Evolutionary conservation across 768 basidiomycete species (phyloP).

Genomic region (Steccherinum ochraceum): DNA sequence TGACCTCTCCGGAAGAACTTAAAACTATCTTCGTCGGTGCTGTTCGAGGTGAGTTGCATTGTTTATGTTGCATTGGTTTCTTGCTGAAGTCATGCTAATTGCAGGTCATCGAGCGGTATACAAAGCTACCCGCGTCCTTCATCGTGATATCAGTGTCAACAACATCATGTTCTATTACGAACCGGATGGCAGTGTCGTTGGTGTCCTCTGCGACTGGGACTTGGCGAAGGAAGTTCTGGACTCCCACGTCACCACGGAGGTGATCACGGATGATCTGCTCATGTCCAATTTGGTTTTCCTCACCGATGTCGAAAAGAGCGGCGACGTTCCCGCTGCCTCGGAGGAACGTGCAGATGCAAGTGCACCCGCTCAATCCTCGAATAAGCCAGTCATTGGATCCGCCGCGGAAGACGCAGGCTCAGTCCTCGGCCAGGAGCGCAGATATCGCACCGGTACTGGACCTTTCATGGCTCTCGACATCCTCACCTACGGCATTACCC

Average conservation of each 20-base stretch:
- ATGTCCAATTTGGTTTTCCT: too few species aligned
- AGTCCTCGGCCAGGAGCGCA: background rate
- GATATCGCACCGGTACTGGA: conserved; percentile 3
- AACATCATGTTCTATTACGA: background rate
- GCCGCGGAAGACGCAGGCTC: background rate
- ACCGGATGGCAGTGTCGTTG: background rate
- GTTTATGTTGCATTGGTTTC: too few species aligned
- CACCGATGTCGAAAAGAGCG: too few species aligned
- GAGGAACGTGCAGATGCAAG: background rate
- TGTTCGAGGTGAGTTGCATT: background rate
- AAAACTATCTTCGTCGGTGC: background rate
- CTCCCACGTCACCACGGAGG: background rate
- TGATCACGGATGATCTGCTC: too few species aligned
- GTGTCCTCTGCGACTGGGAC: background rate
- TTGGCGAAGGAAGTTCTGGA: background rate
- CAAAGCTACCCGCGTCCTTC: background rate
- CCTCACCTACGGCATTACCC: background rate
- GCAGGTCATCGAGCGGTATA: background rate
- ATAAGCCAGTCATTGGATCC: background rate
- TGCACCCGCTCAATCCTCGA: background rate
- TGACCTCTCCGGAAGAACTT: background rate
- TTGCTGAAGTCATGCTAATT: background rate
- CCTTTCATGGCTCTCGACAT: conserved; percentile 5
- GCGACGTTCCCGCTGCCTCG: too few species aligned
- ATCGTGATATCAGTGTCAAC: background rate